phyloP scores from a whole-genome alignment of 73 alveolate genomes.

The Tetrahymena thermophila region DNA sequence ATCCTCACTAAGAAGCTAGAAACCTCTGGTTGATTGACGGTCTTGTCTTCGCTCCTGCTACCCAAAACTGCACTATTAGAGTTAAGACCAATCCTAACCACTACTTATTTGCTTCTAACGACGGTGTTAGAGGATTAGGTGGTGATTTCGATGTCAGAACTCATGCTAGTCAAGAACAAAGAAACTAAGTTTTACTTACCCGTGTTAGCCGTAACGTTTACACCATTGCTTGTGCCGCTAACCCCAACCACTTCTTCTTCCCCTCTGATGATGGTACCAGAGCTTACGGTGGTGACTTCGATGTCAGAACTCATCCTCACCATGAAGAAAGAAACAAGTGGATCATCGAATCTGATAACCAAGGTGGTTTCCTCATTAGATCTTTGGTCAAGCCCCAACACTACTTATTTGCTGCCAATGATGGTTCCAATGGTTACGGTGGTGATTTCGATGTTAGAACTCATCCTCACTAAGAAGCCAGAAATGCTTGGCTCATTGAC shows the following conservation, averaged over 20 bases:
- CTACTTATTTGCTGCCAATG: constrained; percentile 31
- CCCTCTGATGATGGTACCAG: not conserved
- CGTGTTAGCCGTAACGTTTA: not conserved
- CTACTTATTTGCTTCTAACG: constrained; percentile 28
- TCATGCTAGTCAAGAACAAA: not conserved
- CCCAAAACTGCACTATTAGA: not conserved
- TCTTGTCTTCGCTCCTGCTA: not conserved
- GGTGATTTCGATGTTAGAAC: constrained; percentile 38
- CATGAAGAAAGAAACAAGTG: not conserved
- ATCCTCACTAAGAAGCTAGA: constrained; percentile 12
- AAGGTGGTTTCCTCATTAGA: not conserved
- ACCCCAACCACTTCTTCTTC: not conserved
- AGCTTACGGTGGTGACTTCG: not conserved
- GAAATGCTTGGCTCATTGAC: constrained; percentile 33
- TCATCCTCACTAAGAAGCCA: constrained; percentile 19
- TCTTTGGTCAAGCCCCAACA: constrained; percentile 15
- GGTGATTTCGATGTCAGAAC: constrained; percentile 26
- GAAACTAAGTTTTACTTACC: not conserved
- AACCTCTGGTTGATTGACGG: constrained; percentile 24
- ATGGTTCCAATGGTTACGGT: not conserved
- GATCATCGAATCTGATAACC: not conserved
- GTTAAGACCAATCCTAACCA: constrained; percentile 13
- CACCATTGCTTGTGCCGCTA: not conserved
- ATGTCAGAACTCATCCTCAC: not conserved
- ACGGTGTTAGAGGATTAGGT: not conserved